Conservation (phyloP, 352 stramenopile genomes). For the Phytopythium montanum region DNA sequence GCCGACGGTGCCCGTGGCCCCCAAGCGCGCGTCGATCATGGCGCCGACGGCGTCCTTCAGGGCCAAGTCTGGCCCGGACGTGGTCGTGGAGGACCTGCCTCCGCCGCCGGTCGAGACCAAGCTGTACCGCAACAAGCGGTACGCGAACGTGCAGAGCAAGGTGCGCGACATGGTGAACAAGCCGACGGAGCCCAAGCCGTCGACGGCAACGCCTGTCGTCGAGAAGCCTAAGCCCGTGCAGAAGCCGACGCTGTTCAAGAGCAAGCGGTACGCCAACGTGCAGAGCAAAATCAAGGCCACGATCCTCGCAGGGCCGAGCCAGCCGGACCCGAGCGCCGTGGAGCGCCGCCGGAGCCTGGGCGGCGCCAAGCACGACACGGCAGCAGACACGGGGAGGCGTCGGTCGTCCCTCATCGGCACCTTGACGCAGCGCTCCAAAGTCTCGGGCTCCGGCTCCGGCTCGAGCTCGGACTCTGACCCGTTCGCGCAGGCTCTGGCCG, state of each 20-base stretch:
- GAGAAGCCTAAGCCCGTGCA: background rate
- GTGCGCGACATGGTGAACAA: constrained; percentile 27
- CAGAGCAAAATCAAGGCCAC: constrained; percentile 10
- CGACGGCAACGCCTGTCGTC: background rate
- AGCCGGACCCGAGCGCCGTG: constrained; percentile 32
- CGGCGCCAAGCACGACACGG: constrained; percentile 13
- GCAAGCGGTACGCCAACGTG: constrained; percentile 10
- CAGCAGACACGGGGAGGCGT: constrained; percentile 18
- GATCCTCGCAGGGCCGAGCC: constrained; percentile 8
- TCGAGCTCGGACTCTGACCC: constrained; percentile 27
- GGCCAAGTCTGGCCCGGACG: constrained; percentile 25
- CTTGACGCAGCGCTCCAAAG: constrained; percentile 10
- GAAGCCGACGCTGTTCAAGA: constrained; percentile 6
- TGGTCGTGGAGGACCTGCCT: background rate
- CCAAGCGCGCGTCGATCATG: constrained; percentile 31
- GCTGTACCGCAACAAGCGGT: constrained; percentile 29
- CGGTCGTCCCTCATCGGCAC: constrained; percentile 20
- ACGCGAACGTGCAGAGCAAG: constrained; percentile 53
- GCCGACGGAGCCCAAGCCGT: background rate
- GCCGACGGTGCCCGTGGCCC: constrained; percentile 12
- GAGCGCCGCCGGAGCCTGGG: constrained; percentile 42
- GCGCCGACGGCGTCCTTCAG: constrained; percentile 25
- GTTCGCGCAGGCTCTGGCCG: constrained; percentile 16
- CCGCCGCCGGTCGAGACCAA: constrained; percentile 7
- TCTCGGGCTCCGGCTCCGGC: constrained; percentile 19